Evolutionary conservation across 2,329 filamentous ascomycete species (phyloP).

Genomic region (Exophiala viscosa): DNA sequence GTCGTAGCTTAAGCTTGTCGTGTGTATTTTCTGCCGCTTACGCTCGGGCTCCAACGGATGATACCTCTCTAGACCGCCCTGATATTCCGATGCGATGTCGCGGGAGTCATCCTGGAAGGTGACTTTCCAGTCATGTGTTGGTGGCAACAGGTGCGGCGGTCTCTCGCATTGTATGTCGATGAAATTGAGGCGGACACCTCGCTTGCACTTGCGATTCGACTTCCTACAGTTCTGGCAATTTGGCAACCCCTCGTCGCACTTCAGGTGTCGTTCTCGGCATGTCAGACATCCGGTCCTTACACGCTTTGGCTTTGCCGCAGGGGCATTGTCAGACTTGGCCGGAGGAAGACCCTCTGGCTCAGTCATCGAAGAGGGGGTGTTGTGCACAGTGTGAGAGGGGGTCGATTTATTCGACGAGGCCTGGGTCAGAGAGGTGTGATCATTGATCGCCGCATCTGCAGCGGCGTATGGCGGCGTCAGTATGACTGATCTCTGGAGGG

Average conservation of each 20-base stretch:
- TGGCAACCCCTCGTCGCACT: constrained; percentile 75
- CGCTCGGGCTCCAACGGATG: constrained; percentile 49
- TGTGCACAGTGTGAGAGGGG: constrained; percentile 20
- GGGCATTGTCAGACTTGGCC: constrained; percentile 13
- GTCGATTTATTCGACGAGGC: constrained; percentile 25
- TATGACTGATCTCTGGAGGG: constrained; percentile 5
- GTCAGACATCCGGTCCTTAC: constrained; percentile 89
- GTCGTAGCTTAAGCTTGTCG: constrained; percentile 30
- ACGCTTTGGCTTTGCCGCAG: constrained; percentile 66
- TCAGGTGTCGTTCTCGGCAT: constrained; percentile 82
- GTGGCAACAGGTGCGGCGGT: constrained; percentile 57
- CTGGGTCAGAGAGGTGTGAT: constrained; percentile 21
- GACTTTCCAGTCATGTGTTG: constrained; percentile 65
- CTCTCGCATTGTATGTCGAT: constrained; percentile 72
- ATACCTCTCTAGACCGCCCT: constrained; percentile 72
- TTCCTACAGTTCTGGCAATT: constrained; percentile 78
- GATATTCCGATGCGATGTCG: constrained; percentile 85
- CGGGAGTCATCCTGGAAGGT: constrained; percentile 85
- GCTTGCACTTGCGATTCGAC: constrained; percentile 78
- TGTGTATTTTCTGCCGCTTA: constrained; percentile 28
- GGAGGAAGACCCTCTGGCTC: constrained; percentile 17
- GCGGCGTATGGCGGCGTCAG: constrained; percentile 23
- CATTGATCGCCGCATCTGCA: constrained; percentile 20
- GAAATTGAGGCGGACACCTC: constrained; percentile 84
- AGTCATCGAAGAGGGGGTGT: constrained; percentile 26